Percentiles rank a stretch among this genome's conserved stretches.
Evolutionary conservation across 192 early-diverging fungal species (phyloP).

Genomic region (Backusella liffmaniae): DNA sequence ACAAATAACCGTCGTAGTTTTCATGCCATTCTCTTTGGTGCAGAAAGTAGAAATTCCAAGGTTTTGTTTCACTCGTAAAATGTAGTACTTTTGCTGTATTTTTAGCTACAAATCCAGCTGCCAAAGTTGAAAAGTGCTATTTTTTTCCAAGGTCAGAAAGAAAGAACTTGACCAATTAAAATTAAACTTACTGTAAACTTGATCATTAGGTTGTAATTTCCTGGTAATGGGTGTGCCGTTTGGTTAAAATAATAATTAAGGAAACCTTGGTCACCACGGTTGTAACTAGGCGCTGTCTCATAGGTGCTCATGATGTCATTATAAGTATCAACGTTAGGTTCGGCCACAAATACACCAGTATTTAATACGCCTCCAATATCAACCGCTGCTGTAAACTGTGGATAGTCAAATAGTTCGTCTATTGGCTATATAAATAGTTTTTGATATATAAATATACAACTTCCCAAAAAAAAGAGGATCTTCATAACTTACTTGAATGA

Average conservation of each 20-base stretch:
- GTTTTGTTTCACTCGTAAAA: conserved; percentile 33
- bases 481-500: conserved; percentile 12
- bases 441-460: not conserved
- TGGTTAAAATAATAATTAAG: conserved; percentile 36
- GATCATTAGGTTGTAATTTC: conserved; percentile 33
- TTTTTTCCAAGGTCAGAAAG: not conserved
- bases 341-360: conserved; percentile 19
- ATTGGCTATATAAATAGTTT: conserved; percentile 7
- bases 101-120: not conserved
- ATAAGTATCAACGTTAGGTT: conserved; percentile 18
- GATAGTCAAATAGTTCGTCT: conserved; percentile 21
- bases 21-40: conserved; percentile 24
- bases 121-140: conserved; percentile 21
- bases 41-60: conserved; percentile 24
- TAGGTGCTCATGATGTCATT: conserved; percentile 15
- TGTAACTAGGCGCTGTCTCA: conserved; percentile 24
- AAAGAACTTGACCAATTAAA: not conserved
- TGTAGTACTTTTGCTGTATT: conserved; percentile 30
- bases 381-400: conserved; percentile 16
- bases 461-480: not conserved
- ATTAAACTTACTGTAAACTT: conserved; percentile 17
- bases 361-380: conserved; percentile 24
- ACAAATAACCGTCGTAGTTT: conserved; percentile 23
- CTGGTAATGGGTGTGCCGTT: conserved; percentile 21
- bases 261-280: conserved; percentile 36